These are phyloP conservation scores for Hymenoscyphus linearis DNA, from an alignment of 2,329 filamentous ascomycete genomes.

Conservation along the genomic window DNA sequence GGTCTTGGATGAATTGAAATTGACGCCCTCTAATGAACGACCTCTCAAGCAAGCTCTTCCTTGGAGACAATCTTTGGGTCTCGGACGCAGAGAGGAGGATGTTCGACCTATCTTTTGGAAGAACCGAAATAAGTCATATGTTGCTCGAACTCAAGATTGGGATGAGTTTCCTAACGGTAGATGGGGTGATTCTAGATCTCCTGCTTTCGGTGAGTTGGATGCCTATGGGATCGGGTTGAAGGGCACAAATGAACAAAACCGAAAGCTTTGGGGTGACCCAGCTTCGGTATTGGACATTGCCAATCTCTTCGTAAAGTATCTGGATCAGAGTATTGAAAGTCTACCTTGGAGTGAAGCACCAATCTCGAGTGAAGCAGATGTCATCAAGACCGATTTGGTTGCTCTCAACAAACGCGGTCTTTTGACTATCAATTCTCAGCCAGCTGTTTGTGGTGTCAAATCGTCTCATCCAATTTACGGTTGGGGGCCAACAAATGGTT, in stretches of 20 bases:
- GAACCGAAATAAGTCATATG: slow-evolving; percentile 92
- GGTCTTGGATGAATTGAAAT: slow-evolving; percentile 83
- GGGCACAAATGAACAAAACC: slow-evolving; percentile 92
- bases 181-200: slow-evolving; percentile 95
- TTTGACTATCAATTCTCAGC: slow-evolving; percentile 95
- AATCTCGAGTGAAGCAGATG: slow-evolving; percentile 75
- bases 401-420: slow-evolving; percentile 80
- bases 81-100: slow-evolving; percentile 86
- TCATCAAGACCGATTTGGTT: slow-evolving; percentile 71
- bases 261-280: slow-evolving; percentile 89
- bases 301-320: slow-evolving; percentile 77
- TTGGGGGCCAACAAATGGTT: slow-evolving; percentile 92
- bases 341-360: slow-evolving; percentile 92
- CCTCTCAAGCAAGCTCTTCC: slow-evolving; percentile 86
- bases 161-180: slow-evolving; percentile 98
- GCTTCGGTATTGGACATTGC: slow-evolving; percentile 74
- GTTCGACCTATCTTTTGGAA: slow-evolving; percentile 98
- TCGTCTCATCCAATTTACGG: slow-evolving; percentile 83
- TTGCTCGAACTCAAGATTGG: slow-evolving; percentile 95
- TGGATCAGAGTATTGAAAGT: slow-evolving; percentile 72
- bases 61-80: slow-evolving; percentile 89
- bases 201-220: slow-evolving; percentile 92
- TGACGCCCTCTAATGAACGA: slow-evolving; percentile 71
- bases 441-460: slow-evolving; percentile 84
- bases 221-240: slow-evolving; percentile 91